Evolutionary conservation across 73 alveolate species (phyloP), one percentile per base, ranked within the genome.

Genomic region (Tetrahymena malaccensis): DNA sequence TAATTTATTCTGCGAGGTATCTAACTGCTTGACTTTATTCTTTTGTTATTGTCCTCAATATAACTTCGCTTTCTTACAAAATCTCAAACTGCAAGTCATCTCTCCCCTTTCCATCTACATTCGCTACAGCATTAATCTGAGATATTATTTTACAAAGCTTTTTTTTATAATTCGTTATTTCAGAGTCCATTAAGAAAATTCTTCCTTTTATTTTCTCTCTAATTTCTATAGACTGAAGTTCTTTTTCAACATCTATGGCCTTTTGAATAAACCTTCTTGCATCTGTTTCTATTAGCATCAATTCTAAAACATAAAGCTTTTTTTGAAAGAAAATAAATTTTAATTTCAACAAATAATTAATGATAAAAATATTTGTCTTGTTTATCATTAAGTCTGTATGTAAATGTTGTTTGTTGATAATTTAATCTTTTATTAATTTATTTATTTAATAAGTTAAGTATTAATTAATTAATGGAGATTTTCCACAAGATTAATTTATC

Each of bases 31-130:
- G 94, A 10, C 98, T 95, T 93, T 98, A 97, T 83, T 97, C 96
- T 37, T 95, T 97, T 25, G 98, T 96, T 0, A 97, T 98, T 33
- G 99, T 97, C 38, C 98, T 97, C 93, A 97, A 89, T 10, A 98
- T 96, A 37, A 98, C 99, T 96, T 99, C 99, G 35, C 99, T 99
- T 94, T 96, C 98, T 31, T 97, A 96, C 94, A 99, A 96, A 12
- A 99, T 98, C 31, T 98, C 98, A 83, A 97, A 96, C 0, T 98
- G 97, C 10, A 99, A 94, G 95, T 99, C 99, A 95, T 97, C 98
- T 89, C 99, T 96, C 22, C 99, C 99, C 96, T 98, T 99, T 1
- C 99, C 99, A 58, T 99, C 99, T 22, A 97, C 97, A 96, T 99
- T 99, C 19, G 99, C 99, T 34, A 98, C 99, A 43, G 99, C 93